Conservation (phyloP, 495 filamentous ascomycete genomes). For the Astrothelium macrocarpum region DNA sequence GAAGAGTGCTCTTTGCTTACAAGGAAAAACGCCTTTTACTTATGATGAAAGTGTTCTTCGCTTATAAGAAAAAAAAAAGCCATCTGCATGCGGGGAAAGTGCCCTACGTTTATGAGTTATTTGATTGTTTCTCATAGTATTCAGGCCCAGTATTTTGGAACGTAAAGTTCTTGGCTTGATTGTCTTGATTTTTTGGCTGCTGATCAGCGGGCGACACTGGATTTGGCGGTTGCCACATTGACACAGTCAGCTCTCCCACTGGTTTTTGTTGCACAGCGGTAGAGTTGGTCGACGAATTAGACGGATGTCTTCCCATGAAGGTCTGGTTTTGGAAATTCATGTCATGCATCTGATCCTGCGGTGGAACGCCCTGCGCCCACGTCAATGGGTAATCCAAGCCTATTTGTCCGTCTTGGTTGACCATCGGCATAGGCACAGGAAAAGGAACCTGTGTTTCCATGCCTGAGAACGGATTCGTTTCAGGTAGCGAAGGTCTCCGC, state of each 20-base stretch:
- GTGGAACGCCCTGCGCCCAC: background rate
- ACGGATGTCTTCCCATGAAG: slow-evolving; percentile 1
- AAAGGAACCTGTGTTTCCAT: slow-evolving; percentile 9
- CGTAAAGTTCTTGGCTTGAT: slow-evolving; percentile 17
- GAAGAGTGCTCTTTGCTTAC: background rate
- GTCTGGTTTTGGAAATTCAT: background rate
- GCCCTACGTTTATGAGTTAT: background rate
- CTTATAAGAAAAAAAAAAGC: background rate
- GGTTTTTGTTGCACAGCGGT: background rate
- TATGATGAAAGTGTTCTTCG: background rate
- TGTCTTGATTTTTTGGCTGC: background rate
- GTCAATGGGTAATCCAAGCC: slow-evolving; percentile 4
- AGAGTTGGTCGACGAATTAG: background rate
- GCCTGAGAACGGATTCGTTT: background rate
- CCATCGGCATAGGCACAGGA: slow-evolving; percentile 18
- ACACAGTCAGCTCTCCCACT: background rate
- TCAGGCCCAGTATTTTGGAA: slow-evolving; percentile 18
- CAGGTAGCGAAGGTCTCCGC: slow-evolving; percentile 1
- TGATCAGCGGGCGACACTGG: background rate
- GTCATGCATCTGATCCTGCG: background rate
- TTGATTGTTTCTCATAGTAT: slow-evolving; percentile 13
- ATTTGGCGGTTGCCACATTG: slow-evolving; percentile 2
- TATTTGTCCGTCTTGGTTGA: slow-evolving; percentile 11
- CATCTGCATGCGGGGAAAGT: background rate
- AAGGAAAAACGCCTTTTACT: background rate